These are phyloP conservation scores for Lagerstroemia speciosa DNA, from an alignment of 345 rosid species.

Conservation along the genomic window DNA sequence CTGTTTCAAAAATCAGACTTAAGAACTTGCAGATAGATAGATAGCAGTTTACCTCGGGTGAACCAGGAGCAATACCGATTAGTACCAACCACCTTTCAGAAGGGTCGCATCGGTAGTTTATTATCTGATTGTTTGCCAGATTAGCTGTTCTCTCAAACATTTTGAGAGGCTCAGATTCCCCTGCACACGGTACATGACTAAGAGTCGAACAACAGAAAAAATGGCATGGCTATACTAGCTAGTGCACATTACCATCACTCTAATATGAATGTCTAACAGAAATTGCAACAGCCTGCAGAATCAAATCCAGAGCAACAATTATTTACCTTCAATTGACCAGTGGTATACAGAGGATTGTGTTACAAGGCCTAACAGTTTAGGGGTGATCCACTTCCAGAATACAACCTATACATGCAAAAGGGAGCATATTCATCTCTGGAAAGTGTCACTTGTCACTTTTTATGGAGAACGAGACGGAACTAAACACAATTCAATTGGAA, in stretches of 20 bases:
- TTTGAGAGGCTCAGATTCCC: conserved; percentile 94
- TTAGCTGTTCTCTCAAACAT: conserved; percentile 96
- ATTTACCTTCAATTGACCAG: conserved; percentile 93
- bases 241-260: not conserved
- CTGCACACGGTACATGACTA: conserved; percentile 23
- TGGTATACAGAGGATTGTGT: conserved; percentile 88
- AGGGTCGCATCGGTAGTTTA: conserved; percentile 90
- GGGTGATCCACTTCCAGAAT: conserved; percentile 98
- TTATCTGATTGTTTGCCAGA: conserved; percentile 86
- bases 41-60: conserved; percentile 67
- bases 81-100: conserved; percentile 94
- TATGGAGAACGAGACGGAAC: not conserved
- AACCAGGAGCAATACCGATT: conserved; percentile 97
- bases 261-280: not conserved
- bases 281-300: conserved; percentile 1
- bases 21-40: not conserved
- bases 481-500: not conserved
- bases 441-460: not conserved
- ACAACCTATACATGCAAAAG: conserved; percentile 49
- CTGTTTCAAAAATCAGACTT: not conserved
- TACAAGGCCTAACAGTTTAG: conserved; percentile 89
- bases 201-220: conserved; percentile 8
- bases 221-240: not conserved
- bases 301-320: not conserved
- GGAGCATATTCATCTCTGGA: not conserved